Conservation (phyloP, 495 filamentous ascomycete genomes). For the Lepidopterella palustris region DNA sequence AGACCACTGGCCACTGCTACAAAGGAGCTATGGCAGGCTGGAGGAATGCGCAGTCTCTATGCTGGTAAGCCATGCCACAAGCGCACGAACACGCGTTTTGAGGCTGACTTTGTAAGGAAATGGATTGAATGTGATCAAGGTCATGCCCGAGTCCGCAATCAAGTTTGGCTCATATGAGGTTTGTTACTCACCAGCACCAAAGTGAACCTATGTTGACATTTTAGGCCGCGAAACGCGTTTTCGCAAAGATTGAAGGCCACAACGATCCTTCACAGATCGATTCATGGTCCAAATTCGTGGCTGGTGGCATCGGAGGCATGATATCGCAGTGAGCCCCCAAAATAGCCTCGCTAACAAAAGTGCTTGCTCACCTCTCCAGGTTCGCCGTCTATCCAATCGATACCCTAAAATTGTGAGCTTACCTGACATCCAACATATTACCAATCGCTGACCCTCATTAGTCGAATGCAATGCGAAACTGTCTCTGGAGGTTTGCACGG, state of each 20-base stretch:
- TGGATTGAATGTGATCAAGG: constrained; percentile 91
- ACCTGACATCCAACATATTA: background rate
- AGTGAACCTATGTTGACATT: background rate
- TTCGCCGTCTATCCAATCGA: constrained; percentile 95
- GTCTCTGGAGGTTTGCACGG: constrained; percentile 78
- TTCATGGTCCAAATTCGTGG: constrained; percentile 78
- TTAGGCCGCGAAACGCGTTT: constrained; percentile 77
- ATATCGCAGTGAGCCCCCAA: constrained; percentile 66
- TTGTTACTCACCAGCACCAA: constrained; percentile 15
- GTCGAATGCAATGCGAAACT: constrained; percentile 89
- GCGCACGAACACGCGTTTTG: constrained; percentile 15
- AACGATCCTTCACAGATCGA: constrained; percentile 66
- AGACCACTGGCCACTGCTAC: constrained; percentile 65
- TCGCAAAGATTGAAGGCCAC: constrained; percentile 85
- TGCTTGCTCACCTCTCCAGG: constrained; percentile 36
- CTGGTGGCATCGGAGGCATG: constrained; percentile 85
- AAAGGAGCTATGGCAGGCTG: constrained; percentile 71
- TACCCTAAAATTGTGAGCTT: constrained; percentile 83
- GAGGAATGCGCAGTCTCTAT: constrained; percentile 89
- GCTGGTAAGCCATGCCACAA: constrained; percentile 58
- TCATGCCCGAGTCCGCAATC: constrained; percentile 97
- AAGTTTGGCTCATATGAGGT: constrained; percentile 93
- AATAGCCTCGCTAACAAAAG: background rate
- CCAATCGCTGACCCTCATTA: constrained; percentile 31
- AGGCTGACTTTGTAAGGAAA: constrained; percentile 62